Conservation (phyloP, 768 basidiomycete genomes). For the Gloeostereum incarnatum region DNA sequence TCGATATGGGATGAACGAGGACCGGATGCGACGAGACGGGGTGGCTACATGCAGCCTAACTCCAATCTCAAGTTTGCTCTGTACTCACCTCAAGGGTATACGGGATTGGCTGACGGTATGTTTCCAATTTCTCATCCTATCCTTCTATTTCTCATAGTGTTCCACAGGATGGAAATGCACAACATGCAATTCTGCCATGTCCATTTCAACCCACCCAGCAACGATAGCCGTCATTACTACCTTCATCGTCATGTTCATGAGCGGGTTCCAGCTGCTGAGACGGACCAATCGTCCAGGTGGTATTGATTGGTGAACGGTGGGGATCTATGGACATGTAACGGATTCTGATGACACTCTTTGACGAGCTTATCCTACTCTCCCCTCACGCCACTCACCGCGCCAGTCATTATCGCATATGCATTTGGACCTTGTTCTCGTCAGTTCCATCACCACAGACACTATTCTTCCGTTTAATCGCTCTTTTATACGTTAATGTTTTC, state of each 20-base stretch:
- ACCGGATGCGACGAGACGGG: constrained; percentile 40
- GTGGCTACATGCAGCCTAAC: constrained; percentile 65
- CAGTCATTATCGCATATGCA: too few species aligned
- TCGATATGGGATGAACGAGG: constrained; percentile 80
- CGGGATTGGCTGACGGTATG: constrained; percentile 46
- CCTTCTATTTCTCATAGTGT: background rate
- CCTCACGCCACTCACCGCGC: too few species aligned
- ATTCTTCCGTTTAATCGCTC: too few species aligned
- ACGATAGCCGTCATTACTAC: constrained; percentile 46
- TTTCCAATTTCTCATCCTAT: constrained; percentile 3
- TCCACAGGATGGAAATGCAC: constrained; percentile 13
- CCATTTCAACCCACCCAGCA: constrained; percentile 36
- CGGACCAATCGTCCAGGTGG: too few species aligned
- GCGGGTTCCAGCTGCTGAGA: constrained; percentile 31
- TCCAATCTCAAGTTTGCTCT: constrained; percentile 71
- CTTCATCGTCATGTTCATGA: constrained; percentile 54
- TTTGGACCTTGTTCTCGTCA: too few species aligned
- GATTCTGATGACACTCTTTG: too few species aligned
- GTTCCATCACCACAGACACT: too few species aligned
- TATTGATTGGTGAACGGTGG: too few species aligned
- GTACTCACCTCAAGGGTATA: constrained; percentile 72
- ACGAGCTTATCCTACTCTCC: too few species aligned
- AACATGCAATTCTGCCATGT: constrained; percentile 13
- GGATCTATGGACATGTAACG: too few species aligned
- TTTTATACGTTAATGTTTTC: too few species aligned